Conservation (phyloP, 1,139 yeast species). For the Citeromyces siamensis region DNA sequence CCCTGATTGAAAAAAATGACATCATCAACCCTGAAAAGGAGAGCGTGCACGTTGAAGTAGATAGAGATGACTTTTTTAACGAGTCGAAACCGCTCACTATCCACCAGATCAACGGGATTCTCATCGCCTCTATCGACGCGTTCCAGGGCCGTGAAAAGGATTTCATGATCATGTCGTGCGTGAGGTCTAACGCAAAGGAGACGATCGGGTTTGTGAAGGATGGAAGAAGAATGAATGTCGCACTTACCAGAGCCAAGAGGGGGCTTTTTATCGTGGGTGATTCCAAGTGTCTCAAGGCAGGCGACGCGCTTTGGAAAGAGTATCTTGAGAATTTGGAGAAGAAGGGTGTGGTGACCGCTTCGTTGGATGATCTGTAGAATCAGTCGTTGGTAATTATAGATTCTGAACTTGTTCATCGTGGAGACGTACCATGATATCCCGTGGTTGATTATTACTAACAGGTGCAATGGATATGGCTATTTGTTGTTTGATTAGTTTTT, state of each 20-base stretch:
- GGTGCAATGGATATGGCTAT: no score
- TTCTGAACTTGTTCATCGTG: no score
- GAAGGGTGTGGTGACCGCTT: not conserved
- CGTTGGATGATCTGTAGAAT: no score
- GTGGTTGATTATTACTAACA: no score
- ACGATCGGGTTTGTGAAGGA: conserved; percentile 82
- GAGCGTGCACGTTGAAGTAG: conserved; percentile 36
- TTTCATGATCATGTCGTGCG: conserved; percentile 80
- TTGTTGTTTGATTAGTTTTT: no score
- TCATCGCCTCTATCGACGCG: conserved; percentile 82
- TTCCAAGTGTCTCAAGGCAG: conserved; percentile 25
- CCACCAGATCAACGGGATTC: conserved; percentile 51
- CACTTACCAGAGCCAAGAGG: conserved; percentile 81
- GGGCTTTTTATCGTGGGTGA: conserved; percentile 68
- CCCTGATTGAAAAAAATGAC: conserved; percentile 32
- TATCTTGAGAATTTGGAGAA: not conserved
- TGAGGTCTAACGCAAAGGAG: conserved; percentile 77
- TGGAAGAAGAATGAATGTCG: conserved; percentile 86
- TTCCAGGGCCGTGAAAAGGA: conserved; percentile 96
- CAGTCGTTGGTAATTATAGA: no score
- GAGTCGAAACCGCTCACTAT: conserved; percentile 34
- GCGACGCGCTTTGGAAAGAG: conserved; percentile 1
- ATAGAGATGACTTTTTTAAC: conserved; percentile 39
- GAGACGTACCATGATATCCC: no score
- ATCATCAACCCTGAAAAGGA: conserved; percentile 43